Evolutionary conservation across 1,139 yeast species (phyloP).

Genomic region (Hyphopichia buzzinii): DNA sequence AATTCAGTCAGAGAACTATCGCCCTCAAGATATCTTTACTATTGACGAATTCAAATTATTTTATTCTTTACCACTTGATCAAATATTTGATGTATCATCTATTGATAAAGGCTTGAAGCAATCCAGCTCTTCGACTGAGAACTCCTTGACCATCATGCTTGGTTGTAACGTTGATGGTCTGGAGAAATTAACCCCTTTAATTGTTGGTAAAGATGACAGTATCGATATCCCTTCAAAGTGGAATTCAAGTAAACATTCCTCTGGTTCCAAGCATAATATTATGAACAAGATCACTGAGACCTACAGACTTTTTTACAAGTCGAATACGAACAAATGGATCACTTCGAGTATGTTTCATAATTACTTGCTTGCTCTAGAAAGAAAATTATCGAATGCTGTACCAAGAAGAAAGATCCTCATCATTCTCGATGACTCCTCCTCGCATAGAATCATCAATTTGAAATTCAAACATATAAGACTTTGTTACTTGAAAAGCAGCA

Average conservation of each 20-base stretch:
- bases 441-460: constrained; percentile 59
- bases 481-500: constrained; percentile 40
- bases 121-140: constrained; percentile 47
- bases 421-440: constrained; percentile 59
- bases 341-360: constrained; percentile 66
- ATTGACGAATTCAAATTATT: constrained; percentile 62
- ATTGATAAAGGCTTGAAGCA: constrained; percentile 47
- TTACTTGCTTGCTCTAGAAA: constrained; percentile 59
- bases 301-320: constrained; percentile 55
- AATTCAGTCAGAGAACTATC: constrained; percentile 32
- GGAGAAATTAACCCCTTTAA: constrained; percentile 58
- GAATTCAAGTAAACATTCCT: constrained; percentile 28
- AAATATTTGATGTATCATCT: constrained; percentile 49
- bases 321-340: constrained; percentile 63
- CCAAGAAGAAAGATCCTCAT: constrained; percentile 51
- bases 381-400: constrained; percentile 40
- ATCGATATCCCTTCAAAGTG: constrained; percentile 42
- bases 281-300: constrained; percentile 50
- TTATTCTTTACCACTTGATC: constrained; percentile 61
- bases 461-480: constrained; percentile 53
- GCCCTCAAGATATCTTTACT: constrained; percentile 56
- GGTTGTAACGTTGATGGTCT: constrained; percentile 64
- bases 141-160: constrained; percentile 58
- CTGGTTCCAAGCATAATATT: constrained; percentile 22
- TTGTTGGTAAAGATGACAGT: constrained; percentile 60